A percentile compares a stretch with the other conserved stretches of the same genome.
These are phyloP conservation scores for Metschnikowia continentalis DNA, from an alignment of 805 yeast genomes.

Conservation along the genomic window DNA sequence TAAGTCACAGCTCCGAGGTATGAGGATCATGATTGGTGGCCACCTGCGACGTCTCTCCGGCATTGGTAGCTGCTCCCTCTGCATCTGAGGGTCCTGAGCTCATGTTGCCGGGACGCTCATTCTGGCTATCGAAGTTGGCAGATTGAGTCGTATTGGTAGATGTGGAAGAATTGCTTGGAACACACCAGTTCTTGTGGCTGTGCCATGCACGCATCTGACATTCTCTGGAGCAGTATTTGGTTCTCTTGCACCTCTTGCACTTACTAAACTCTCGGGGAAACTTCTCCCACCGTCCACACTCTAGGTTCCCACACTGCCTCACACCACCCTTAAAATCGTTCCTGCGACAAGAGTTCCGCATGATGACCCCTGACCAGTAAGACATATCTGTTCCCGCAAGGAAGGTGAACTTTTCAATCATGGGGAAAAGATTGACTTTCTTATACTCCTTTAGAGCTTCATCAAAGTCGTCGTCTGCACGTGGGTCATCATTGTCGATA, in stretches of 20 bases:
- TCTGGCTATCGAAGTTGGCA: conserved; percentile 9
- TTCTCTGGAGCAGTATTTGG: conserved; percentile 89
- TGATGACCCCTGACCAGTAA: conserved; percentile 97
- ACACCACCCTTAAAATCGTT: conserved; percentile 86
- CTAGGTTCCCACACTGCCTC: conserved; percentile 90
- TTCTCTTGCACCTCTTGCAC: conserved; percentile 89
- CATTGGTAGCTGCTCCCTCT: conserved; percentile 11
- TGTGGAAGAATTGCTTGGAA: conserved; percentile 40
- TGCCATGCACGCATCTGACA: conserved; percentile 93
- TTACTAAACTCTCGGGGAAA: conserved; percentile 90
- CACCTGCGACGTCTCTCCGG: conserved; percentile 12
- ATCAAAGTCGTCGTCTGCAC: conserved; percentile 27
- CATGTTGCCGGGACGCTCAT: conserved; percentile 14
- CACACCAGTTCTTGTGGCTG: conserved; percentile 93
- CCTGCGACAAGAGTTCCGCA: conserved; percentile 91
- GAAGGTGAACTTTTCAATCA: conserved; percentile 86
- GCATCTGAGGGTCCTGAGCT: conserved; percentile 15
- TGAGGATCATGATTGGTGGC: conserved; percentile 14
- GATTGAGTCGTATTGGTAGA: conserved; percentile 15
- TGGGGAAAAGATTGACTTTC: conserved; percentile 71
- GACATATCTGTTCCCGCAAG: conserved; percentile 73
- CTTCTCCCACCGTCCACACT: conserved; percentile 92
- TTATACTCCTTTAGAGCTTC: conserved; percentile 44
- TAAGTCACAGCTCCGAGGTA: conserved; percentile 6
- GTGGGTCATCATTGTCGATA: conserved; percentile 28